Base-by-base conservation (phyloP, 257 asterid species). In the Cordia subcordata region DNA sequence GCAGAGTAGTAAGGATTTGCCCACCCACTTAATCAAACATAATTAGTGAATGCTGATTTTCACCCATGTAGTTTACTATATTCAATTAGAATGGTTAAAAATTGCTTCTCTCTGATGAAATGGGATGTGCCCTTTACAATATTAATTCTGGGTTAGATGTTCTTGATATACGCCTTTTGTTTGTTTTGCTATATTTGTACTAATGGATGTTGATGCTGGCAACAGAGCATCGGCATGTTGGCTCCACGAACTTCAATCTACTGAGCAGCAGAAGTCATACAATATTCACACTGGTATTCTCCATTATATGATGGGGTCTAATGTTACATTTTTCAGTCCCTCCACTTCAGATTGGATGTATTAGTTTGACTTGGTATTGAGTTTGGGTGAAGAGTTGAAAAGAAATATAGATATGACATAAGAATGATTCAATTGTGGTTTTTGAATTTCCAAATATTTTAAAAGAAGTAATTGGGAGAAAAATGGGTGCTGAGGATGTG, bases 211-310 rank as follows among this genome's bases (percentile, higher is more conserved):
- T 61, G 53, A 78, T 74, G 54, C 58, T 70, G 68, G 23, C 55
- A 75, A 79, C 88, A 93, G 99, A 93, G 83, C 99, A 93, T 73
- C 82, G 99, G 76, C 99, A 93, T 61, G 96, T 93, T 67, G 99
- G 99, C 67, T 93, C 99, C n/a, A 93, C 99, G 37, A 86, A 86
- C 77, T 93, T 93, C 88, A 93, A 93, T 80, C 61, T 90, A 71
- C 99, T 78, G 61, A 93, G 99, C 86, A 93, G 99, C 84, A 86
- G 99, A 83, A 93, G 99, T 75, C 99, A 93, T 77, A 93, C 99
- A 72, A 93, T 93, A 79, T 93, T 93, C 82, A 89, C 97, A 0
- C 83, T 93, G 99, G 99, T 93, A 85, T 53, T 42, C 32, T 19
- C 40, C 32, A 13, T 49, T 0, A 38, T 58, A 5, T 27, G 19